A percentile compares a stretch with the other conserved stretches of the same genome.
These are phyloP conservation scores for Schizochytrium sp. DNA, from an alignment of 108 stramenopile species.

Conservation along the genomic window DNA sequence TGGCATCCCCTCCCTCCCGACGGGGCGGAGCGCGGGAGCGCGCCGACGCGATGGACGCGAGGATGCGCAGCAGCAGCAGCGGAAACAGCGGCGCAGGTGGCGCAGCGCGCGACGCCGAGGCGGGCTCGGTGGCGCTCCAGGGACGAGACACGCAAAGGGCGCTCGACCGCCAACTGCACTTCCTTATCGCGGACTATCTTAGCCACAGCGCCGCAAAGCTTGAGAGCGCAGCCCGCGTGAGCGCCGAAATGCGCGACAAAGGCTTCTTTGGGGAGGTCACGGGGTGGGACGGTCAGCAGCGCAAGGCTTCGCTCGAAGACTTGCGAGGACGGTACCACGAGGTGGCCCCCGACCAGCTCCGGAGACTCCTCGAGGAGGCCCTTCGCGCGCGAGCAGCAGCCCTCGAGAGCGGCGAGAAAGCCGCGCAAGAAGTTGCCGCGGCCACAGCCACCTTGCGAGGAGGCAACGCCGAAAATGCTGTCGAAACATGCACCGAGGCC, in stretches of 20 bases:
- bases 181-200: background rate
- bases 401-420: background rate
- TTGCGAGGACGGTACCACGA: background rate
- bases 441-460: background rate
- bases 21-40: no score
- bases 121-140: background rate
- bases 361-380: background rate
- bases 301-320: background rate
- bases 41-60: no score
- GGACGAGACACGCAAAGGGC: background rate
- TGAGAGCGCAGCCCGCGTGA: background rate
- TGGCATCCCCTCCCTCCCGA: no score
- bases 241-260: background rate
- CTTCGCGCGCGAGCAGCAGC: background rate
- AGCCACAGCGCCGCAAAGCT: background rate
- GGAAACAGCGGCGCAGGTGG: no score
- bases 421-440: background rate
- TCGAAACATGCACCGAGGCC: background rate
- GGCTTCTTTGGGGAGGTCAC: background rate
- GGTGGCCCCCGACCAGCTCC: slow-evolving; percentile 2
- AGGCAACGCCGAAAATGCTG: background rate
- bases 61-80: no score
- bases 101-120: background rate
- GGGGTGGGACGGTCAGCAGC: background rate
- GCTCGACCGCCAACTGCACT: background rate